Conservation (phyloP, 1,284 basidiomycete genomes). For the Puccinia polysora region DNA sequence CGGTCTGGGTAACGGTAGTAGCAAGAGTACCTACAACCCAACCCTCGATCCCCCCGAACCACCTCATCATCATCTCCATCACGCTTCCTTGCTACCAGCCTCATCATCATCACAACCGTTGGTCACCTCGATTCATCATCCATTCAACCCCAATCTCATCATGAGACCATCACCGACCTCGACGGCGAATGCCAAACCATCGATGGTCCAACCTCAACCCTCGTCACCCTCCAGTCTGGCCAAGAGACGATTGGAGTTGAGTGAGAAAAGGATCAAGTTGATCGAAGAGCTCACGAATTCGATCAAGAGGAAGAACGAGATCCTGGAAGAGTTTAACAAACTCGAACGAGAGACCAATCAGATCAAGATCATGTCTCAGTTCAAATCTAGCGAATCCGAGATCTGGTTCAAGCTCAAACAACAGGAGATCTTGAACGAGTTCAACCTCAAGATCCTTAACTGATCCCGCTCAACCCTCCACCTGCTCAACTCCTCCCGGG, state of each 20-base stretch:
- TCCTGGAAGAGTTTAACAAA: neutral
- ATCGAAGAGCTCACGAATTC: neutral
- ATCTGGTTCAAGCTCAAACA: conserved; percentile 26
- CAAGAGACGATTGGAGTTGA: neutral
- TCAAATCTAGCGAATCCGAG: neutral
- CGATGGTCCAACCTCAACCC: too few relatives aligned
- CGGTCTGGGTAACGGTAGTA: too few relatives aligned
- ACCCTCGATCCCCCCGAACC: too few relatives aligned
- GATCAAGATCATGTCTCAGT: conserved; percentile 17
- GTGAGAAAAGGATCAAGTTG: neutral
- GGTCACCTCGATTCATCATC: too few relatives aligned
- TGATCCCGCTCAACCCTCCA: neutral
- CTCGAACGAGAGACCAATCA: conserved; percentile 5
- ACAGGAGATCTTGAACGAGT: conserved; percentile 21
- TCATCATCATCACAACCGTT: too few relatives aligned
- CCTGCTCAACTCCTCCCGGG: neutral
- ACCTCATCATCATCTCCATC: too few relatives aligned
- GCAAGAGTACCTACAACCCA: too few relatives aligned
- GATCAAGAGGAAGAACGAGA: neutral
- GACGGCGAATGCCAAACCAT: too few relatives aligned
- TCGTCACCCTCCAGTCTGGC: too few relatives aligned
- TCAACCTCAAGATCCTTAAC: conserved; percentile 13
- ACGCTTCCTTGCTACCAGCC: too few relatives aligned
- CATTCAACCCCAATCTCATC: too few relatives aligned
- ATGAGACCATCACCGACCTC: too few relatives aligned